Conservation (phyloP, 371 early-diverging fungal species). For the Mortierella sp. region DNA sequence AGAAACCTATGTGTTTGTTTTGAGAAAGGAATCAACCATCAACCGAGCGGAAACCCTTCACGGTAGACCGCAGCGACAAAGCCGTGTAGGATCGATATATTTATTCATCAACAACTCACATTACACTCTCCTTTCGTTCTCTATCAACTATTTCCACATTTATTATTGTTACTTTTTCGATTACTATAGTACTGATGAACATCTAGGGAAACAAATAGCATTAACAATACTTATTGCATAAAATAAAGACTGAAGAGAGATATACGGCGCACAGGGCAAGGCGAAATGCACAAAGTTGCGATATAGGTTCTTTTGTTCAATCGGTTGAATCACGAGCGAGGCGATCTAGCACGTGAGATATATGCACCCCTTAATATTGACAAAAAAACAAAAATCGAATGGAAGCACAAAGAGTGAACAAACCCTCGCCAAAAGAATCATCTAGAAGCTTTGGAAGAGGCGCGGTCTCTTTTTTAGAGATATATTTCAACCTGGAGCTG, state of each 20-base stretch:
- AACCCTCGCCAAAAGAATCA: conserved; percentile 4
- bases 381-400: not conserved
- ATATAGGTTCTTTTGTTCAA: no score
- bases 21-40: not conserved
- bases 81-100: not conserved
- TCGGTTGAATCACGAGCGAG: no score
- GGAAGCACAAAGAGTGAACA: not conserved
- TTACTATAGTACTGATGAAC: not conserved
- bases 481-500: not conserved
- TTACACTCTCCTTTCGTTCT: not conserved
- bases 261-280: not conserved
- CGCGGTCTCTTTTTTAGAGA: not conserved
- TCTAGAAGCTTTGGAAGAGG: conserved; percentile 20
- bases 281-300: no score
- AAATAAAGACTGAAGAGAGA: no score
- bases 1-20: conserved; percentile 18
- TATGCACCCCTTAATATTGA: no score
- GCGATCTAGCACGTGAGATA: no score
- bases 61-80: not conserved
- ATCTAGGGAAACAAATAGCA: no score
- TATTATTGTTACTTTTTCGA: not conserved
- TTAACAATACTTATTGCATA: no score
- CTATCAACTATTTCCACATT: not conserved
- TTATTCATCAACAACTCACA: not conserved
- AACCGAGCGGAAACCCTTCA: not conserved